These are phyloP conservation scores for Annona cherimola DNA, from an alignment of 164 flowering plant species.

Conservation along the genomic window DNA sequence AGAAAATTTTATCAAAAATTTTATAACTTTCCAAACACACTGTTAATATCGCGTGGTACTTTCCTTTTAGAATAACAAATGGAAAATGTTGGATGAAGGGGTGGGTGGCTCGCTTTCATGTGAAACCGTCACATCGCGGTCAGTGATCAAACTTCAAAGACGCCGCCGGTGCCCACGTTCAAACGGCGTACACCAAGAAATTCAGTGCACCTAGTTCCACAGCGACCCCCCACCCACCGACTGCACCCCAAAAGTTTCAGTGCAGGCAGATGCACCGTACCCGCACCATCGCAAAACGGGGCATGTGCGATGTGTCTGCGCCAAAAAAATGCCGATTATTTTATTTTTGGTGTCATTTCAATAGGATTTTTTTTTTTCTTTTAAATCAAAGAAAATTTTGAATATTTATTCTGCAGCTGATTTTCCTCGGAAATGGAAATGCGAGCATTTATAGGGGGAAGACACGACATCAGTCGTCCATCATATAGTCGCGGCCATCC, in stretches of 20 bases:
- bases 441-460: background rate
- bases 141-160: background rate
- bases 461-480: constrained; percentile 2
- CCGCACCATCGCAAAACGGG: background rate
- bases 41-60: too few relatives aligned
- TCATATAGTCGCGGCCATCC: background rate
- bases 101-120: background rate
- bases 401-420: background rate
- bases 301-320: background rate
- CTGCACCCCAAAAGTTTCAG: background rate
- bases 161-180: background rate
- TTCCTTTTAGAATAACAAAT: too few relatives aligned
- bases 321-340: too few relatives aligned
- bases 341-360: background rate
- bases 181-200: background rate
- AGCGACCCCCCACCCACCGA: background rate
- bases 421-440: background rate
- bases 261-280: background rate
- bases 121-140: background rate
- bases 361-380: background rate
- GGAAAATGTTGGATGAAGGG: too few relatives aligned
- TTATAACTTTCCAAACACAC: too few relatives aligned
- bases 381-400: too few relatives aligned
- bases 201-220: background rate
- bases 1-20: too few relatives aligned